phyloP scores from a whole-genome alignment of 2,329 filamentous ascomycete genomes.

The Fusarium continuum region DNA sequence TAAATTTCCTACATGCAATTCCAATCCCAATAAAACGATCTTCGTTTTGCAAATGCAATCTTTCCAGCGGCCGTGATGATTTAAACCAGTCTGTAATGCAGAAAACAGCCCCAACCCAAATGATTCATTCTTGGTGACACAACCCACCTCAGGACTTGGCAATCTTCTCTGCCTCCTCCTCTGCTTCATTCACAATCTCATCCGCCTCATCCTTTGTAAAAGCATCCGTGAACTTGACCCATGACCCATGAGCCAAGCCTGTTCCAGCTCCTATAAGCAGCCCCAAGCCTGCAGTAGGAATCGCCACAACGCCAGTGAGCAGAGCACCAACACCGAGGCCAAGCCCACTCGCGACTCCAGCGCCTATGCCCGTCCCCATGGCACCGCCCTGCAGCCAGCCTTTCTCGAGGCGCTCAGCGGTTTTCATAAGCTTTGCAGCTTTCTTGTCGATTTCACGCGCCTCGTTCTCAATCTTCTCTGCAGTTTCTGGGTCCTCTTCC shows the following conservation, averaged over 20 bases:
- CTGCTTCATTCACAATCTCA: constrained; percentile 27
- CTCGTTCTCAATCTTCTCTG: constrained; percentile 21
- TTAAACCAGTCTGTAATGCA: too few relatives aligned
- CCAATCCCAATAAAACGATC: background rate
- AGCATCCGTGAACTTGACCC: constrained; percentile 36
- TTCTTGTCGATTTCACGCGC: constrained; percentile 33
- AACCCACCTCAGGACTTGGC: background rate
- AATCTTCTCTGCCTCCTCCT: constrained; percentile 32
- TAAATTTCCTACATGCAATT: too few relatives aligned
- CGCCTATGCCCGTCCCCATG: constrained; percentile 31
- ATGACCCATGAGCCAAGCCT: constrained; percentile 29
- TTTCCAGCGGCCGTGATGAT: too few relatives aligned
- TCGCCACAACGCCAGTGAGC: constrained; percentile 33
- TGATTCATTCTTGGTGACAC: too few relatives aligned
- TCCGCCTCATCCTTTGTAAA: constrained; percentile 35
- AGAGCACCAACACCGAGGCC: constrained; percentile 28
- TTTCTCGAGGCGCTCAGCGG: constrained; percentile 27
- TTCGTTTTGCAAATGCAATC: too few relatives aligned
- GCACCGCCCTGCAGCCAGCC: constrained; percentile 40
- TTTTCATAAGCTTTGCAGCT: constrained; percentile 38
- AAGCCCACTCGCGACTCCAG: constrained; percentile 35
- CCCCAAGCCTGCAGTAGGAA: constrained; percentile 31
- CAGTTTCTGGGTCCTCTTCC: constrained; percentile 9
- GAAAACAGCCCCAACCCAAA: too few relatives aligned
- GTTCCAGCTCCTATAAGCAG: constrained; percentile 36